Base-by-base conservation (phyloP, 75 land plant species). In the Pinus albicaulis region DNA sequence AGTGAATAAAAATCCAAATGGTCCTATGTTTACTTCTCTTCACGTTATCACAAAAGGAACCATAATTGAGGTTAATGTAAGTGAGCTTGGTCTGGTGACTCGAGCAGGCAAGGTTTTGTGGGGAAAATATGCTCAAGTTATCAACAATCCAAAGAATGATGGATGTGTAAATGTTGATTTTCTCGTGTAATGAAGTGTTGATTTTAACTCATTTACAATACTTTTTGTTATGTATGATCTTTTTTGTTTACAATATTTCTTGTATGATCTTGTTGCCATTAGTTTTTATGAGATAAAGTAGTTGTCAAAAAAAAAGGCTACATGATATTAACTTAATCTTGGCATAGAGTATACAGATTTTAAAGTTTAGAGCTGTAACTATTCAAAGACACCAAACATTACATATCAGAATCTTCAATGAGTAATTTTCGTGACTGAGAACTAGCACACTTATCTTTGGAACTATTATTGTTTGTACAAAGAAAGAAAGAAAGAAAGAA, bases 31-130 rank as follows among this genome's bases (percentile, higher is more conserved):
- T 75, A 92, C 99, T 38, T 96, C 99, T 77, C 91, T 96, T 68
- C 98, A 98, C 66, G 99, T 96, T 17, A 81, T 94, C 34, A 96
- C 99, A 22, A 96, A 78, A 74, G 99, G 99, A 73, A 87, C 99
- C 53, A 85, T 96, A 70, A 96, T 96, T 70, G 99, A 96, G 99
- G 99, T 96, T 36, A 96, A 96, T 79, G 97, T 93, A 17, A 93
- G 97, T 76, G 99, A 96, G 65, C 89, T 96, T 56, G 99, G 99
- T 64, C 82, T 96, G 44, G 99, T 96, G 20, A 96, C 99, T 28
- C 99, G 97, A 24, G 99, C 93, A 63, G 99, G 99, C 22, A 96
- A 93, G 89, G 99, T 96, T 41, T 97, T 96, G 15, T 96, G 99
- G 99, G 93, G 93, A 12, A 91, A 92, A 65, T 93, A 88, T 83